These are phyloP conservation scores for Trichoderma afroharzianum DNA, from an alignment of 2,329 filamentous ascomycete species.

Conservation along the genomic window DNA sequence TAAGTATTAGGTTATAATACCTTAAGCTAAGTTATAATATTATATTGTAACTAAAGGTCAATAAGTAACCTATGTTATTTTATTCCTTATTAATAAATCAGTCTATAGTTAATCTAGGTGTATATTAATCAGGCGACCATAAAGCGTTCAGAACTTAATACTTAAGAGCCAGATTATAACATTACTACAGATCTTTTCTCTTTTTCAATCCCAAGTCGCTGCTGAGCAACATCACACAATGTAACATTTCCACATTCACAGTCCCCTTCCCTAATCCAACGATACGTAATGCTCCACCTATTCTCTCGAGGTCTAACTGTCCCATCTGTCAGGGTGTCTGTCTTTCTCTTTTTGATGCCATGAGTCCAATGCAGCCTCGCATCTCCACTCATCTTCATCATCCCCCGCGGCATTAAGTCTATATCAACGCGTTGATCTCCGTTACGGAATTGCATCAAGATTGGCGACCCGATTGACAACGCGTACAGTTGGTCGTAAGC, in stretches of 20 bases:
- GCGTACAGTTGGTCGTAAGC: constrained; percentile 14
- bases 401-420: not conserved
- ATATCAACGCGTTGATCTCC: constrained; percentile 8
- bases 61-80: too few relatives aligned
- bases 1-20: too few relatives aligned
- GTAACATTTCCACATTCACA: constrained; percentile 50
- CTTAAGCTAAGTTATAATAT: too few relatives aligned
- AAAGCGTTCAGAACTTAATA: too few relatives aligned
- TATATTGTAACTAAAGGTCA: too few relatives aligned
- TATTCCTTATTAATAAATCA: too few relatives aligned
- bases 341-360: constrained; percentile 15
- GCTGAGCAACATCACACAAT: constrained; percentile 51
- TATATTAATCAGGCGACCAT: too few relatives aligned
- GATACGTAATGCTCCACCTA: constrained; percentile 54
- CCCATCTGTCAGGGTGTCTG: constrained; percentile 5
- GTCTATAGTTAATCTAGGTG: too few relatives aligned
- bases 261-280: constrained; percentile 46
- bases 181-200: constrained; percentile 41
- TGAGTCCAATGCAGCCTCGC: constrained; percentile 13
- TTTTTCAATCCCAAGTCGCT: constrained; percentile 42
- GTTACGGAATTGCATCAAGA: constrained; percentile 10
- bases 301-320: constrained; percentile 36
- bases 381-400: constrained; percentile 11
- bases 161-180: too few relatives aligned
- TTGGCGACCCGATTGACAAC: constrained; percentile 7